These are phyloP conservation scores for Lasiosphaeria hispida DNA, from an alignment of 495 filamentous ascomycete genomes.

Conservation along the genomic window DNA sequence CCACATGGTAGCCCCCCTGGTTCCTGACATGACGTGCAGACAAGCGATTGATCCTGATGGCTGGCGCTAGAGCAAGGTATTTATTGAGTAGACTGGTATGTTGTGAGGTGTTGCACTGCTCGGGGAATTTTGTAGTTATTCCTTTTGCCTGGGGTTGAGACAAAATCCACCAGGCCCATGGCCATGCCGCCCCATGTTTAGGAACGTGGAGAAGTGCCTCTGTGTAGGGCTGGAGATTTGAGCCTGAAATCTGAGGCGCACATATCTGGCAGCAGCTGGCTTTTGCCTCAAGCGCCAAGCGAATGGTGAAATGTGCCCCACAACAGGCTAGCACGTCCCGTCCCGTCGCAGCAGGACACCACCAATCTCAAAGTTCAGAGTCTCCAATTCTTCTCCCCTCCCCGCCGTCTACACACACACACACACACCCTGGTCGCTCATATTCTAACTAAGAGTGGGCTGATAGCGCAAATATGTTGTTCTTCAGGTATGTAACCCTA, in stretches of 20 bases:
- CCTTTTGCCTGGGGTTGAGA: slow-evolving; percentile 1
- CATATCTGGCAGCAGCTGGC: no score
- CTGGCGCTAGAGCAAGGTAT: not conserved
- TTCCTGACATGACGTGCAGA: slow-evolving; percentile 8
- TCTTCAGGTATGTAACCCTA: slow-evolving; percentile 51
- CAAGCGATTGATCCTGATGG: not conserved
- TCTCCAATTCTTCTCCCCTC: not conserved
- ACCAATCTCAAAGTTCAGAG: not conserved
- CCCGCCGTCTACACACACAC: not conserved
- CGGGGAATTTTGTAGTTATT: slow-evolving; percentile 1
- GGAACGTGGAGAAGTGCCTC: no score
- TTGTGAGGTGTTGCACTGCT: not conserved
- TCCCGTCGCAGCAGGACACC: not conserved
- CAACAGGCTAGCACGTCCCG: no score
- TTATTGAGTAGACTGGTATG: no score
- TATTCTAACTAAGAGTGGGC: not conserved
- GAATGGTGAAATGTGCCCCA: no score
- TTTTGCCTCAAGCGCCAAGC: no score
- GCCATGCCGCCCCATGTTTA: no score
- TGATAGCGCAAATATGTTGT: slow-evolving; percentile 46
- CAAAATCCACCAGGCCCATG: not conserved
- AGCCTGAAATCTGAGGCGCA: no score
- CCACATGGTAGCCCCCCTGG: not conserved
- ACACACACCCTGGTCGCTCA: not conserved
- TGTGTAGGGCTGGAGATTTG: no score